Evolutionary conservation across 495 filamentous ascomycete species (phyloP).

Genomic region (Pyronema omphalodes): DNA sequence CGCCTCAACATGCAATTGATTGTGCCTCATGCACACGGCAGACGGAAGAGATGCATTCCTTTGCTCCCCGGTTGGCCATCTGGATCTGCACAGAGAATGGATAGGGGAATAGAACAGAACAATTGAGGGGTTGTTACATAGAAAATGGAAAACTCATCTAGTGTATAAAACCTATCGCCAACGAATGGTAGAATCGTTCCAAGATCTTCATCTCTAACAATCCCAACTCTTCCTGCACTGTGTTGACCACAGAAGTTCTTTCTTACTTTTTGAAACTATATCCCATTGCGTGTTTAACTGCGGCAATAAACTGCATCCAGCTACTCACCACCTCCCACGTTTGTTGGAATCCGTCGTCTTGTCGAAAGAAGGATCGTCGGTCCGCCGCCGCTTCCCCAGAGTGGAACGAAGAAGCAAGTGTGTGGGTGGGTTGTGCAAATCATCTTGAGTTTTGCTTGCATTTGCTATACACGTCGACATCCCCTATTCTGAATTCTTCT

Average conservation of each 20-base stretch:
- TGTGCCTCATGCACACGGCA: too few species aligned
- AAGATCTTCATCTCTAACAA: not conserved
- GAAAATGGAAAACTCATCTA: not conserved
- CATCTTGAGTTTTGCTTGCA: too few species aligned
- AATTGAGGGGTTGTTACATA: not conserved
- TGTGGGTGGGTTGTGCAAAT: too few species aligned
- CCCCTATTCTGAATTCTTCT: not conserved
- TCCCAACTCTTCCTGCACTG: not conserved
- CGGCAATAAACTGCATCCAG: not conserved
- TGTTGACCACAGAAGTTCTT: not conserved
- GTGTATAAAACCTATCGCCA: not conserved
- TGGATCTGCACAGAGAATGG: too few species aligned
- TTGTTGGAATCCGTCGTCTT: not conserved
- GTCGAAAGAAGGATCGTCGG: not conserved
- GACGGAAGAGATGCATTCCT: too few species aligned
- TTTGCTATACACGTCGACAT: too few species aligned
- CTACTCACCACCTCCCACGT: slow-evolving; percentile 4
- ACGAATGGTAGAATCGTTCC: not conserved
- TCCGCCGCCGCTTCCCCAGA: not conserved
- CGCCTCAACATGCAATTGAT: too few species aligned
- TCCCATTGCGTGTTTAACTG: slow-evolving; percentile 1
- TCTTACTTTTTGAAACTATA: not conserved
- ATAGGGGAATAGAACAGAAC: too few species aligned
- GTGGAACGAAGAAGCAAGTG: not conserved
- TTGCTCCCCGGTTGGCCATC: too few species aligned